Percentiles rank a stretch among this genome's conserved stretches.
Evolutionary conservation across 371 early-diverging fungal genomes (phyloP).

Genomic region (Mortierella sp.): DNA sequence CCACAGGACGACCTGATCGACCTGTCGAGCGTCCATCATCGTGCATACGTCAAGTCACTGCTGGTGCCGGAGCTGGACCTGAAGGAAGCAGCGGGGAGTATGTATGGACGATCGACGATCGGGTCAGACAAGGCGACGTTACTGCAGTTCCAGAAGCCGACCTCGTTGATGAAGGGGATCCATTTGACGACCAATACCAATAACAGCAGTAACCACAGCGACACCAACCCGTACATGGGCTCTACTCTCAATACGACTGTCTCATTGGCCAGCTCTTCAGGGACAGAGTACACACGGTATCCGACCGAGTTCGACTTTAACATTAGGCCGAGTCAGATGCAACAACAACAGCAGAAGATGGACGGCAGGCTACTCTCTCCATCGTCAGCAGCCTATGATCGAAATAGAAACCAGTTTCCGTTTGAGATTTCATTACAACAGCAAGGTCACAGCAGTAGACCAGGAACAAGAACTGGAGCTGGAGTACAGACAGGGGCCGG

Average conservation of each 20-base stretch:
- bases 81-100: constrained; percentile 37
- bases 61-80: constrained; percentile 24
- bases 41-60: constrained; percentile 42
- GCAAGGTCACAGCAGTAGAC: neutral
- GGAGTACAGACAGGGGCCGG: no score
- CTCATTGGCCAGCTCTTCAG: constrained; percentile 27
- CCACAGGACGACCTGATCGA: constrained; percentile 33
- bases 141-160: constrained; percentile 1
- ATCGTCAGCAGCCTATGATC: constrained; percentile 9
- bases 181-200: neutral
- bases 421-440: constrained; percentile 6
- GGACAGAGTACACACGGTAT: constrained; percentile 18
- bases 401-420: constrained; percentile 13
- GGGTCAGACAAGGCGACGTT: constrained; percentile 33
- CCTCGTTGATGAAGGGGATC: neutral
- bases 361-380: constrained; percentile 6
- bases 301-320: constrained; percentile 33
- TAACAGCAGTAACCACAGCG: neutral
- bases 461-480: constrained; percentile 4
- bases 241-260: constrained; percentile 42
- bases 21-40: constrained; percentile 41
- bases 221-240: constrained; percentile 15
- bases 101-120: constrained; percentile 45
- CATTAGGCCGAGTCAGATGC: neutral
- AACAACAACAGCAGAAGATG: neutral